Evolutionary conservation across 208 protist genomes (phyloP).

Genomic region (Polymyxa betae): DNA sequence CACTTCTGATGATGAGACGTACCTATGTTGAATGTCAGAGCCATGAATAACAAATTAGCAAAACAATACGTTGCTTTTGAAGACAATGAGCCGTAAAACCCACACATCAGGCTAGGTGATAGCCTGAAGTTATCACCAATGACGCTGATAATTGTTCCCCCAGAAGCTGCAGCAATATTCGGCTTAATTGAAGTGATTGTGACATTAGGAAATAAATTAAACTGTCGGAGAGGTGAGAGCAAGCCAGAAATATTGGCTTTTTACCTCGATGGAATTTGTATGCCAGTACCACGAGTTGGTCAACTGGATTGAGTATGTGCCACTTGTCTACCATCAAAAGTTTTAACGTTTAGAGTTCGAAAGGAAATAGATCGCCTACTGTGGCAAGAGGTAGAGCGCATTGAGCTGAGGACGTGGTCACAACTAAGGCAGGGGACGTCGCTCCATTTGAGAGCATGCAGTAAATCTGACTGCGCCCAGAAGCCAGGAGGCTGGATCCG

Average conservation of each 20-base stretch:
- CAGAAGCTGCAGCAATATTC: background rate
- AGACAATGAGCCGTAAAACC: background rate
- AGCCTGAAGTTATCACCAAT: background rate
- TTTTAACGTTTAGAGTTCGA: background rate
- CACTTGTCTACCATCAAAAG: background rate
- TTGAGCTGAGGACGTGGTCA: background rate
- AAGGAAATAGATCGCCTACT: background rate
- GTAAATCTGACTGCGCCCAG: background rate
- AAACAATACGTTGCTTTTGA: background rate
- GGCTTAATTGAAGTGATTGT: background rate
- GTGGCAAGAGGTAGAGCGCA: background rate
- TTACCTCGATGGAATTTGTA: background rate
- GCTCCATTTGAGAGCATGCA: background rate
- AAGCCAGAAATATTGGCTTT: background rate
- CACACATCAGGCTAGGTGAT: background rate
- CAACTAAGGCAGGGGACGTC: background rate
- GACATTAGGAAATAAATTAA: background rate
- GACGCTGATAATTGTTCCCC: background rate
- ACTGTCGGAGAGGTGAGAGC: background rate
- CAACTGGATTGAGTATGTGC: background rate
- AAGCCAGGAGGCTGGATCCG: background rate
- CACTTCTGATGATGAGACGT: background rate
- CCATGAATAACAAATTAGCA: background rate
- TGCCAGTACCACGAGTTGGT: slow-evolving; percentile 1
- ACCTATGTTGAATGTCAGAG: background rate